A percentile compares a stretch with the other conserved stretches of the same genome.
Conservation (phyloP, 345 rosid species). For the Luvunga scandens region DNA sequence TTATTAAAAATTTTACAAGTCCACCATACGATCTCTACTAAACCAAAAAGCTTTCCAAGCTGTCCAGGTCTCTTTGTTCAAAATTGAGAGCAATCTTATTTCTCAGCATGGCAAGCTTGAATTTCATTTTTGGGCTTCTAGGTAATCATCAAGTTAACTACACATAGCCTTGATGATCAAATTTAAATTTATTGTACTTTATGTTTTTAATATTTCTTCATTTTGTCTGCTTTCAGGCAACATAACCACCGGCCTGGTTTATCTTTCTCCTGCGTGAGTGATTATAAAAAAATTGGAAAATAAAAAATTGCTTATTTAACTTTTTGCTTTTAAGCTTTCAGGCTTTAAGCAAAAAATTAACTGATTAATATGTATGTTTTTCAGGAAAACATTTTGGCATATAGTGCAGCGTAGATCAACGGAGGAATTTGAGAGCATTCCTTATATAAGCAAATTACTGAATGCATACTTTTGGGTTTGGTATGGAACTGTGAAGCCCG, state of each 20-base stretch:
- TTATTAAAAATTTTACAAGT: background rate
- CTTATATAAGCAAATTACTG: constrained; percentile 58
- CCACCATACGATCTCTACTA: background rate
- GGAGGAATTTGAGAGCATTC: constrained; percentile 70
- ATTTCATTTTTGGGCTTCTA: constrained; percentile 32
- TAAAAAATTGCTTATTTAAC: background rate
- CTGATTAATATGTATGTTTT: background rate
- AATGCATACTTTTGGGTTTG: constrained; percentile 73
- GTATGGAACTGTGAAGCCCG: constrained; percentile 68
- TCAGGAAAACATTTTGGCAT: constrained; percentile 69
- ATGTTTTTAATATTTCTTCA: background rate
- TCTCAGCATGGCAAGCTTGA: constrained; percentile 26
- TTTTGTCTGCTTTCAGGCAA: constrained; percentile 47
- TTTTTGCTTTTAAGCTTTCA: too few relatives aligned
- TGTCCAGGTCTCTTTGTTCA: background rate
- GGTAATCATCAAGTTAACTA: constrained; percentile 22
- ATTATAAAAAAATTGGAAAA: background rate
- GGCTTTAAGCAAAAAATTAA: background rate
- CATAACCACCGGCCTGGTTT: constrained; percentile 64
- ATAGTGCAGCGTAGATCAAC: constrained; percentile 64
- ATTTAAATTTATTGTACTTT: too few relatives aligned
- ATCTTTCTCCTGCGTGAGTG: constrained; percentile 73
- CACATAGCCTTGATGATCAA: background rate
- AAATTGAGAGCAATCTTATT: background rate
- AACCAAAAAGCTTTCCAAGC: background rate